Base-by-base conservation (phyloP, 192 early-diverging fungal genomes). In the Coemansia sp. region DNA sequence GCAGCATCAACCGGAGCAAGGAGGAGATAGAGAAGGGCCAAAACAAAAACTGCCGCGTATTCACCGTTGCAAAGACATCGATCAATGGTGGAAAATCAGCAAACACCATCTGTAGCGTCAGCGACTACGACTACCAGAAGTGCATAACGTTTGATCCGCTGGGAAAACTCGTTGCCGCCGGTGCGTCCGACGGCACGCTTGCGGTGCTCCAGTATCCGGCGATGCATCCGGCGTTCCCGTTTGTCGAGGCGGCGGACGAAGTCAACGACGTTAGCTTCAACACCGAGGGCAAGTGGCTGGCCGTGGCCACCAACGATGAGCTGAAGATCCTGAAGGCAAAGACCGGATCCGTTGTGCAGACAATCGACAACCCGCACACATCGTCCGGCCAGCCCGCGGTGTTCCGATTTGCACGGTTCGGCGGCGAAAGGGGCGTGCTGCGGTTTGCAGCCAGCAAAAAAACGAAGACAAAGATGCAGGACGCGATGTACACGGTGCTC, bases 11-110 rank as follows among this genome's bases (percentile, higher is more conserved):
- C 82, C 68, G 73, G 2, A 69, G 85, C 5, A 65, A 80, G 46
- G 83, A 86, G 55, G 72, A 82, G 19, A 89, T 97, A 45, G 66
- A 86, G 39, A 65, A 70, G 41, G 95, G 95, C 15, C 71, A 83
- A 12, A 95, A 95, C 79, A 65, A 85, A 49, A 95, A 95, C 77
- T 91, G 90, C 69, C 86, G 93, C 19, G 65, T 91, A 8, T 98
- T 93, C 65, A 76, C 89, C 43, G 64, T 78, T 15, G 16, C 56
- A 11, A 58, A 41, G 16, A 58, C 16, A 21, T 61, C 65, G 43
- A 63, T 76, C 39, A 62, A 59, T n/a, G 49, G 56, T 2, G 71
- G 68, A 26, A 78, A 78, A 21, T 26, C 66, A 1, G 49, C 72
- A 13, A 66, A 59, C 60, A 67, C 76, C 18, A 69, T 83, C 3